Percentiles rank a stretch among this genome's conserved stretches.
Evolutionary conservation across 129 eudicot genomes (phyloP).

Genomic region (Ambrosia artemisiifolia): DNA sequence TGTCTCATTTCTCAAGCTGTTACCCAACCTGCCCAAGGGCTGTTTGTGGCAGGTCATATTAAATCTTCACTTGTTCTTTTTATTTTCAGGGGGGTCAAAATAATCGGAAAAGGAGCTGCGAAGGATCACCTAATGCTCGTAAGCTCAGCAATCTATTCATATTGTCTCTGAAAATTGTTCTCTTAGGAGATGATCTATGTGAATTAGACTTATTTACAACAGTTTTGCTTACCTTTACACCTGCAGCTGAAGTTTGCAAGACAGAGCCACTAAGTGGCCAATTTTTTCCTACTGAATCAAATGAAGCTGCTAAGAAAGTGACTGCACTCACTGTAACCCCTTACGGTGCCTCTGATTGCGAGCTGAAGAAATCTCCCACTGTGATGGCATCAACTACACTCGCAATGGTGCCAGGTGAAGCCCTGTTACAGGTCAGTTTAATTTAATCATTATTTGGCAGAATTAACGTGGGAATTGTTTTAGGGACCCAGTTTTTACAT

Average conservation of each 20-base stretch:
- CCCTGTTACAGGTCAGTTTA: slow-evolving; percentile 59
- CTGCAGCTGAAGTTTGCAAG: slow-evolving; percentile 42
- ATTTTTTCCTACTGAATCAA: slow-evolving; percentile 27
- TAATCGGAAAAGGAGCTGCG: slow-evolving; percentile 70
- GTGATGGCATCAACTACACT: slow-evolving; percentile 35
- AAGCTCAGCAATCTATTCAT: slow-evolving; percentile 19
- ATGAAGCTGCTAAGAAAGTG: slow-evolving; percentile 45
- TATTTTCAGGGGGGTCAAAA: slow-evolving; percentile 51
- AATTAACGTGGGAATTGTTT: not conserved
- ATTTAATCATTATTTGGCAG: not conserved
- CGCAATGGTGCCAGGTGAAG: slow-evolving; percentile 47
- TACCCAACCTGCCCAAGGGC: not conserved
- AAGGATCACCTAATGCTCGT: slow-evolving; percentile 61
- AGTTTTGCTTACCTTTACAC: not conserved
- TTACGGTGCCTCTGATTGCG: slow-evolving; percentile 32
- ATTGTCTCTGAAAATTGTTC: slow-evolving; percentile 1
- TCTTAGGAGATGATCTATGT: not conserved
- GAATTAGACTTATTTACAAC: not conserved
- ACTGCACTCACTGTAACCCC: slow-evolving; percentile 34
- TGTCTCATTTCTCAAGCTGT: no score
- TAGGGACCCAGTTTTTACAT: not conserved
- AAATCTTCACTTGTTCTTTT: slow-evolving; percentile 4
- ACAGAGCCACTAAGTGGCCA: slow-evolving; percentile 38
- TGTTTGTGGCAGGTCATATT: not conserved
- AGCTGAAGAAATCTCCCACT: slow-evolving; percentile 50